Conservation (phyloP, 1,139 yeast species). For the Yamadazyma sp. region DNA sequence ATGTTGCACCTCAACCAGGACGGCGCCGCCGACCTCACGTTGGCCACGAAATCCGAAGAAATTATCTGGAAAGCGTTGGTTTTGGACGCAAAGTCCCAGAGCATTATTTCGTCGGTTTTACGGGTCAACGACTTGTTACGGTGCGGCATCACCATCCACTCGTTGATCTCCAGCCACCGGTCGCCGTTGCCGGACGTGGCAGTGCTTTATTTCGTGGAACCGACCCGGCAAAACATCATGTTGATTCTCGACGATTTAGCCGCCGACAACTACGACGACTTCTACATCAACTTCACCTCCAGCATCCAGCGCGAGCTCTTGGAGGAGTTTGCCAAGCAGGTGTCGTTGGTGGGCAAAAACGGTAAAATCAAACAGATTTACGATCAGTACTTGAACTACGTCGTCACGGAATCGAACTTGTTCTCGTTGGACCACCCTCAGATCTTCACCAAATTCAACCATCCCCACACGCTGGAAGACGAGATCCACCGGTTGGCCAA, state of each 20-base stretch:
- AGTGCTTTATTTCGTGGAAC: slow-evolving; percentile 87
- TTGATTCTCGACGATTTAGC: slow-evolving; percentile 70
- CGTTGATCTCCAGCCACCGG: slow-evolving; percentile 66
- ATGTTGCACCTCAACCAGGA: slow-evolving; percentile 80
- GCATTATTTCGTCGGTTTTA: slow-evolving; percentile 82
- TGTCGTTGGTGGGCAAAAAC: slow-evolving; percentile 69
- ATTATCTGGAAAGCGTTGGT: slow-evolving; percentile 92
- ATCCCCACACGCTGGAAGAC: slow-evolving; percentile 71
- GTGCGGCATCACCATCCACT: slow-evolving; percentile 89
- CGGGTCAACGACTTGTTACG: slow-evolving; percentile 86
- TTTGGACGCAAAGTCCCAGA: slow-evolving; percentile 77
- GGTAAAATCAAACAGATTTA: slow-evolving; percentile 78
- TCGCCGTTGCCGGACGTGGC: slow-evolving; percentile 91
- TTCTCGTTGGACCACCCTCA: slow-evolving; percentile 72
- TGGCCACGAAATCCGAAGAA: slow-evolving; percentile 57
- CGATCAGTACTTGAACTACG: slow-evolving; percentile 89
- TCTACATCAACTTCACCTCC: slow-evolving; percentile 84
- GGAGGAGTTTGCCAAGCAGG: slow-evolving; percentile 86
- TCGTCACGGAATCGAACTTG: slow-evolving; percentile 89
- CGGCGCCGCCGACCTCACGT: slow-evolving; percentile 51
- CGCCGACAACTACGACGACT: slow-evolving; percentile 72
- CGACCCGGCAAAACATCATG: slow-evolving; percentile 73
- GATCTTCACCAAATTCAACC: slow-evolving; percentile 68
- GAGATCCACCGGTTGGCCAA: slow-evolving; percentile 70
- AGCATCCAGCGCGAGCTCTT: slow-evolving; percentile 72